These are phyloP conservation scores for Fusarium sp. DNA, from an alignment of 2,329 filamentous ascomycete genomes.

Conservation along the genomic window DNA sequence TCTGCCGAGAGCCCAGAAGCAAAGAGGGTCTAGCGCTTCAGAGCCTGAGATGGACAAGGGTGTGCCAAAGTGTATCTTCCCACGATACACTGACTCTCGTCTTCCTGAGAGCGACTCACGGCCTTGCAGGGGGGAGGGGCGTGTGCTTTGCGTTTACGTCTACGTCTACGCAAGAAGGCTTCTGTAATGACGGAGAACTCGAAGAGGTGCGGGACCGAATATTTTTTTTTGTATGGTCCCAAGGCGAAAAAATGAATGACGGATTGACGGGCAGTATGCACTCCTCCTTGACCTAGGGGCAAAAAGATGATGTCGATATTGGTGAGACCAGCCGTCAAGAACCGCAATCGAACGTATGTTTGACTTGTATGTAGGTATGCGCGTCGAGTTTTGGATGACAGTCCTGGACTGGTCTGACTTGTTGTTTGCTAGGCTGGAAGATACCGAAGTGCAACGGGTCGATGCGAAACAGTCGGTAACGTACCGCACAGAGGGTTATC, in stretches of 20 bases:
- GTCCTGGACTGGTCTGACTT: constrained; percentile 15
- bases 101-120: constrained; percentile 46
- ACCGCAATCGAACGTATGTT: constrained; percentile 6
- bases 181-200: constrained; percentile 45
- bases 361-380: constrained; percentile 12
- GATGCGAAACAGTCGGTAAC: constrained; percentile 26
- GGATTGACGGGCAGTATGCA: constrained; percentile 46
- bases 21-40: constrained; percentile 54
- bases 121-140: constrained; percentile 33
- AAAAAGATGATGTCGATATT: constrained; percentile 18
- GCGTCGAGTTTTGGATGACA: constrained; percentile 31
- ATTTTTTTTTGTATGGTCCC: constrained; percentile 50
- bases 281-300: constrained; percentile 44
- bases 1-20: constrained; percentile 51
- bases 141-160: constrained; percentile 22
- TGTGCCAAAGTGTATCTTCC: constrained; percentile 47
- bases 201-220: constrained; percentile 47
- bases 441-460: constrained; percentile 36
- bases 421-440: constrained; percentile 32
- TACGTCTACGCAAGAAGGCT: constrained; percentile 39
- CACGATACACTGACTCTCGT: constrained; percentile 48
- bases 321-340: constrained; percentile 40
- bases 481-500: background rate
- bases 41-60: constrained; percentile 47
- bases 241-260: constrained; percentile 45